A percentile compares a stretch with the other conserved stretches of the same genome.
These are phyloP conservation scores for Coemansia sp. DNA, from an alignment of 192 early-diverging fungal species.

Conservation along the genomic window DNA sequence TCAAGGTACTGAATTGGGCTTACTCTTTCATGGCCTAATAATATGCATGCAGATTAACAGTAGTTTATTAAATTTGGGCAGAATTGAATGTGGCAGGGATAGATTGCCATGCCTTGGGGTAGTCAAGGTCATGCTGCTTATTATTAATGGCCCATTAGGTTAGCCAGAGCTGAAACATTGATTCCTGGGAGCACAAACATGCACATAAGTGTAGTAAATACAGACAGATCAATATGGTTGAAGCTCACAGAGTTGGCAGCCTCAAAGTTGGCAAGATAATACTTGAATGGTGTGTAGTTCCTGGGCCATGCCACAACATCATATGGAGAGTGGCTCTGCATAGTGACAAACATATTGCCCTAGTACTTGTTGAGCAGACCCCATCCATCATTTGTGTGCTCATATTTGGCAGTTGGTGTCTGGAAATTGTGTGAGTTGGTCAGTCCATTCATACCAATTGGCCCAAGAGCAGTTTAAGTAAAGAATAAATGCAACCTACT, in stretches of 20 bases:
- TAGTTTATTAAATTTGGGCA: conserved; percentile 11
- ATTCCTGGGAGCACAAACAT: conserved; percentile 81
- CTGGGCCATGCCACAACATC: conserved; percentile 98
- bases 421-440: conserved; percentile 93
- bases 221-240: conserved; percentile 92
- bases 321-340: conserved; percentile 82
- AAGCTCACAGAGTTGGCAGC: conserved; percentile 79
- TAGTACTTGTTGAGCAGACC: conserved; percentile 80
- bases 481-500: no score
- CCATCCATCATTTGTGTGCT: conserved; percentile 60
- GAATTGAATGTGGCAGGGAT: conserved; percentile 53
- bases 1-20: no score
- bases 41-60: no score
- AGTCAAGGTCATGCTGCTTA: conserved; percentile 75
- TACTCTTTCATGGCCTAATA: no score
- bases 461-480: conserved; percentile 93
- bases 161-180: conserved; percentile 72
- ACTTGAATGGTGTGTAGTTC: conserved; percentile 95
- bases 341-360: conserved; percentile 68
- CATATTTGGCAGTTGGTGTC: conserved; percentile 79
- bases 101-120: conserved; percentile 82
- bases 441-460: conserved; percentile 93
- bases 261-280: conserved; percentile 80
- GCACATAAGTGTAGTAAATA: conserved; percentile 91
- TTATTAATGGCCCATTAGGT: conserved; percentile 79